A percentile compares a stretch with the other conserved stretches of the same genome.
Evolutionary conservation across 306 rosid genomes (phyloP).

Genomic region (Cucumis melo): DNA sequence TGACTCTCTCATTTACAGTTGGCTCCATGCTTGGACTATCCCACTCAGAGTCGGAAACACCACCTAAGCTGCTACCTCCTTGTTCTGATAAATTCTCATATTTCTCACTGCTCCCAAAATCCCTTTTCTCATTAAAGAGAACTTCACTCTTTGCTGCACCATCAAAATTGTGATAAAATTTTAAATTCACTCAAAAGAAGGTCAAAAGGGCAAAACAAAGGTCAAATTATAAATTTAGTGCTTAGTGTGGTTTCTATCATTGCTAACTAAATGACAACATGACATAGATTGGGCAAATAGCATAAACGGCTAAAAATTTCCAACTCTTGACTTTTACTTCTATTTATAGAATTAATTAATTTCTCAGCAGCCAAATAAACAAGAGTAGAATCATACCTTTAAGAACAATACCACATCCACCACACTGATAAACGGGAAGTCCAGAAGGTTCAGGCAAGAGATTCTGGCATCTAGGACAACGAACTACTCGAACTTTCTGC

Average conservation of each 20-base stretch:
- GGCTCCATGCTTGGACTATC: constrained; percentile 14
- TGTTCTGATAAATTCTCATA: constrained; percentile 17
- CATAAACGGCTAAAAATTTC: background rate
- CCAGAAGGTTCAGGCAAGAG: constrained; percentile 15
- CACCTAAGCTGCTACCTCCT: constrained; percentile 2
- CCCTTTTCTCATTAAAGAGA: constrained; percentile 6
- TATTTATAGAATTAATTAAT: background rate
- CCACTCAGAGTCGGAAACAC: constrained; percentile 13
- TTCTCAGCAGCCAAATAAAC: constrained; percentile 7
- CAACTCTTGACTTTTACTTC: background rate
- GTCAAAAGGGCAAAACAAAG: no score
- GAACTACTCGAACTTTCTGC: constrained; percentile 18
- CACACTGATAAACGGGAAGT: constrained; percentile 21
- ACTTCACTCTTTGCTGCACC: constrained; percentile 22
- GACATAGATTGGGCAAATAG: no score
- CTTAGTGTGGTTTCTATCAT: background rate
- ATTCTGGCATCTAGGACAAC: constrained; percentile 22
- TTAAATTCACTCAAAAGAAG: background rate
- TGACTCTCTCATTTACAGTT: constrained; percentile 14
- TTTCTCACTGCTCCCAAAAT: constrained; percentile 11
- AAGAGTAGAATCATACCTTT: constrained; percentile 16
- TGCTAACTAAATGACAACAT: no score
- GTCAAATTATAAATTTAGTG: background rate
- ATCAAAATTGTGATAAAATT: constrained; percentile 1
- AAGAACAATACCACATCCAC: constrained; percentile 23